Percentiles rank a stretch among this genome's conserved stretches.
Conservation (phyloP, 75 land plant genomes). For the Pinus tabuliformis region DNA sequence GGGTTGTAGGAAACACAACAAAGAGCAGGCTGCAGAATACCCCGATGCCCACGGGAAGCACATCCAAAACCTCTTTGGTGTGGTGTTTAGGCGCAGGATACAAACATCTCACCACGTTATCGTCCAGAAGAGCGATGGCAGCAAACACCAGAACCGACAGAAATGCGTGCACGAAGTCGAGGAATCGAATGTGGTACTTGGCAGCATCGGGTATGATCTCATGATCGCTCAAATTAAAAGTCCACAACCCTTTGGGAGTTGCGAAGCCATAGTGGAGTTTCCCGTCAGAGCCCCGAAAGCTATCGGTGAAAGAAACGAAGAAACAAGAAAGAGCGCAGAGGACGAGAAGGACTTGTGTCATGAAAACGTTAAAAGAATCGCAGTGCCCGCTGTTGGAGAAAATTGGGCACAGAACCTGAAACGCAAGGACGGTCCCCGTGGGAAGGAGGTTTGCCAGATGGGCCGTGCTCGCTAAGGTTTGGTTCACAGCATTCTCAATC, state of each 20-base stretch:
- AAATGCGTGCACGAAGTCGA: constrained; percentile 14
- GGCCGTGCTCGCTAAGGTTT: neutral
- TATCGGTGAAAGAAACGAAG: constrained; percentile 40
- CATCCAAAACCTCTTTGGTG: constrained; percentile 34
- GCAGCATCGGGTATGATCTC: neutral
- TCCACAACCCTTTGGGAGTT: constrained; percentile 55
- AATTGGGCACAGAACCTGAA: constrained; percentile 57
- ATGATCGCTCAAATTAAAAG: constrained; percentile 8
- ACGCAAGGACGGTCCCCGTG: constrained; percentile 74
- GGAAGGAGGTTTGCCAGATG: constrained; percentile 68
- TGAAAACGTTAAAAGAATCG: constrained; percentile 17
- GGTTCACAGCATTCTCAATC: too few species aligned
- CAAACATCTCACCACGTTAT: constrained; percentile 58
- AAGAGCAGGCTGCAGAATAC: constrained; percentile 56
- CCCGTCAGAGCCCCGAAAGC: constrained; percentile 15
- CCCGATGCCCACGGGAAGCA: constrained; percentile 56
- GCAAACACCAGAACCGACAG: constrained; percentile 60
- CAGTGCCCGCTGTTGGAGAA: constrained; percentile 53
- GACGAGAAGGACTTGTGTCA: constrained; percentile 36
- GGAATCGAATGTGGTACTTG: neutral
- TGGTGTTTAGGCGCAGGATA: constrained; percentile 37
- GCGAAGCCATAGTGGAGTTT: constrained; percentile 52
- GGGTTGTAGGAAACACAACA: constrained; percentile 59
- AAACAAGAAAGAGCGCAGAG: constrained; percentile 40
- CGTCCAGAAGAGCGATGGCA: constrained; percentile 54